Evolutionary conservation across 2,329 filamentous ascomycete genomes (phyloP).

Genomic region (Periconia sp.): DNA sequence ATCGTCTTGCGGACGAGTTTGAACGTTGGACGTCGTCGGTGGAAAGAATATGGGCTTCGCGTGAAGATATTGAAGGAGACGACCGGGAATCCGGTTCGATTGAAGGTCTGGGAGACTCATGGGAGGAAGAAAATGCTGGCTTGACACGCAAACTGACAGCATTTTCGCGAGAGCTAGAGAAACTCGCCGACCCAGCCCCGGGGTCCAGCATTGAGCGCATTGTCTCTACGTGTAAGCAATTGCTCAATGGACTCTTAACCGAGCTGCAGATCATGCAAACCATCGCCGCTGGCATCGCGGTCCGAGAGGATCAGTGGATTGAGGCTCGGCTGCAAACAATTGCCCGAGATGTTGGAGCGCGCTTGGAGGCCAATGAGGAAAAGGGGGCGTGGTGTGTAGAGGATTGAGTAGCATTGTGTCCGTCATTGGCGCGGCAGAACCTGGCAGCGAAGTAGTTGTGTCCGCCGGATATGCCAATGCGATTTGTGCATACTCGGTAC

Average conservation of each 20-base stretch:
- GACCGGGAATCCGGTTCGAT: slow-evolving; percentile 23
- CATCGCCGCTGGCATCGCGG: slow-evolving; percentile 38
- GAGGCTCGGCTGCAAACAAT: slow-evolving; percentile 39
- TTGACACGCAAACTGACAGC: slow-evolving; percentile 42
- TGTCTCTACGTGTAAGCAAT: slow-evolving; percentile 32
- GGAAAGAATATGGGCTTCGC: slow-evolving; percentile 31
- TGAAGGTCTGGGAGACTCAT: slow-evolving; percentile 39
- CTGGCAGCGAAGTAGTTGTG: too few species aligned
- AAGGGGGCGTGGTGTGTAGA: slow-evolving; percentile 31
- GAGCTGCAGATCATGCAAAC: slow-evolving; percentile 43
- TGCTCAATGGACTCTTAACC: slow-evolving; percentile 38
- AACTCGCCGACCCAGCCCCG: slow-evolving; percentile 29
- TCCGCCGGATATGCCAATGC: too few species aligned
- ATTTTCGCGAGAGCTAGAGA: slow-evolving; percentile 39
- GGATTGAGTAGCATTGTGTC: too few species aligned
- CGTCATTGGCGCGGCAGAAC: too few species aligned
- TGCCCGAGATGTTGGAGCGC: slow-evolving; percentile 26
- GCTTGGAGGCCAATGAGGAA: slow-evolving; percentile 18
- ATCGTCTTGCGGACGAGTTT: slow-evolving; percentile 36
- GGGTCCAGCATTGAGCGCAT: slow-evolving; percentile 43
- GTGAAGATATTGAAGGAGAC: slow-evolving; percentile 14
- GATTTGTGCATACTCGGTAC: too few species aligned
- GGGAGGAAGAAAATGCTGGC: slow-evolving; percentile 41
- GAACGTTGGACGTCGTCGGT: slow-evolving; percentile 39
- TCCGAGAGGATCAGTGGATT: slow-evolving; percentile 44